Conservation (phyloP, 768 basidiomycete species). For the Fomitopsis pulvina region DNA sequence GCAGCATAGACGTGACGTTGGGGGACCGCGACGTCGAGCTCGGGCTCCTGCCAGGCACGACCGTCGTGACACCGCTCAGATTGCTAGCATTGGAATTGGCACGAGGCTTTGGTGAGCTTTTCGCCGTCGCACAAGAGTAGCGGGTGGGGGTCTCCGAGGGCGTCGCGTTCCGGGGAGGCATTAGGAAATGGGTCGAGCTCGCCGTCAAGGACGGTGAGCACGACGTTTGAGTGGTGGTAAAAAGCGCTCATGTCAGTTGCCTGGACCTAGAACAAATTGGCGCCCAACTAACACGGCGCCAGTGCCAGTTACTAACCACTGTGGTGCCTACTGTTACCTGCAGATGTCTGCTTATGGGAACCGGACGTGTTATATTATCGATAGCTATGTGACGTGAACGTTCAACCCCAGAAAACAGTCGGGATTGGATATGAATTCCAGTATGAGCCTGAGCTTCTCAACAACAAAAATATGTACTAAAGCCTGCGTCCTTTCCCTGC, state of each 20-base stretch:
- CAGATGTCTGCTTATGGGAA: too few species aligned
- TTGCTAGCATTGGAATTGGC: constrained; percentile 45
- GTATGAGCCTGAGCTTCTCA: too few species aligned
- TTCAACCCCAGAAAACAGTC: too few species aligned
- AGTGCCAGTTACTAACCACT: too few species aligned
- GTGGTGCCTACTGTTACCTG: too few species aligned
- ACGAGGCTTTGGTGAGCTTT: constrained; percentile 42
- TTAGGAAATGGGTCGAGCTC: constrained; percentile 9
- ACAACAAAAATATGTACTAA: too few species aligned
- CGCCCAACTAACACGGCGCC: too few species aligned
- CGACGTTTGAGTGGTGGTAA: background rate
- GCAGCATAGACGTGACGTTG: constrained; percentile 46
- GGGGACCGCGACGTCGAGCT: constrained; percentile 32
- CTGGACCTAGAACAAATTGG: background rate
- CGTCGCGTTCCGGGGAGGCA: constrained; percentile 15
- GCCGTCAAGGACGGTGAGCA: background rate
- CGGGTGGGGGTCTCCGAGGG: constrained; percentile 55
- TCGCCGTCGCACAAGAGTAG: constrained; percentile 40
- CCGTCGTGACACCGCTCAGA: constrained; percentile 43
- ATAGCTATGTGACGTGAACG: too few species aligned
- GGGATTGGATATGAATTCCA: too few species aligned
- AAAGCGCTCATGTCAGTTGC: background rate
- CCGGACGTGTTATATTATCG: too few species aligned
- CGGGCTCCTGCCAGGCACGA: constrained; percentile 25
- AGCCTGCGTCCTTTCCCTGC: too few species aligned